Evolutionary conservation across 2,329 filamentous ascomycete genomes (phyloP).

Genomic region (Cytospora piceicola): DNA sequence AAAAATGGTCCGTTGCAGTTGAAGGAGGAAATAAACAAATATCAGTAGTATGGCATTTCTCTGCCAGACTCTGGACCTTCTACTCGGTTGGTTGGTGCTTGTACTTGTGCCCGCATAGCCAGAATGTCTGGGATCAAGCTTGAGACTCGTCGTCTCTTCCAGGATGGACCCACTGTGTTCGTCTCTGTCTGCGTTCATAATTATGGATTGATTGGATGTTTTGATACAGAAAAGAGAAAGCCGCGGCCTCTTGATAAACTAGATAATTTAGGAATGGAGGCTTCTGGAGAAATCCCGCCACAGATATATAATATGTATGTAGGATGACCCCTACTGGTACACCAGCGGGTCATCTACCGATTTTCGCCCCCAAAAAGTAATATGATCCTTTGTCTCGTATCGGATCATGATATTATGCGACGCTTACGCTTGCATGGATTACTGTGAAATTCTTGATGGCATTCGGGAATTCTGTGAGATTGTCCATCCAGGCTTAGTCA

Average conservation of each 20-base stretch:
- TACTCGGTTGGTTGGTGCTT: background rate
- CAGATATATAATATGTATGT: no score
- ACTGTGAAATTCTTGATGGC: background rate
- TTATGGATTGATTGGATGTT: no score
- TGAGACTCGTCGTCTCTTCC: slow-evolving; percentile 5
- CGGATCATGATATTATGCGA: background rate
- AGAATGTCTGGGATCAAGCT: background rate
- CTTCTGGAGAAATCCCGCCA: no score
- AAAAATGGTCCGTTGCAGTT: slow-evolving; percentile 1
- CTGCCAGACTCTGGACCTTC: background rate
- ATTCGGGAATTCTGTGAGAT: background rate
- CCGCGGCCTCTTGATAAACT: no score
- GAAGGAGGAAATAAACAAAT: background rate
- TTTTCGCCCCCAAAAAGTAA: no score
- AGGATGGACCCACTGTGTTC: background rate
- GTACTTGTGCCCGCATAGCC: background rate
- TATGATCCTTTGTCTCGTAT: background rate
- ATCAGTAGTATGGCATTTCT: background rate
- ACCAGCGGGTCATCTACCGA: no score
- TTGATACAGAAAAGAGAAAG: no score
- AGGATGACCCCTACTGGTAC: no score
- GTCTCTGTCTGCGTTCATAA: background rate
- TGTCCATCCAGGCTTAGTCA: background rate
- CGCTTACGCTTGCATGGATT: background rate
- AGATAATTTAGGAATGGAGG: no score